Percentiles rank a stretch among this genome's conserved stretches.
These are phyloP conservation scores for Rhizoclosmatium globosum DNA, from an alignment of 192 early-diverging fungal species.

Conservation along the genomic window DNA sequence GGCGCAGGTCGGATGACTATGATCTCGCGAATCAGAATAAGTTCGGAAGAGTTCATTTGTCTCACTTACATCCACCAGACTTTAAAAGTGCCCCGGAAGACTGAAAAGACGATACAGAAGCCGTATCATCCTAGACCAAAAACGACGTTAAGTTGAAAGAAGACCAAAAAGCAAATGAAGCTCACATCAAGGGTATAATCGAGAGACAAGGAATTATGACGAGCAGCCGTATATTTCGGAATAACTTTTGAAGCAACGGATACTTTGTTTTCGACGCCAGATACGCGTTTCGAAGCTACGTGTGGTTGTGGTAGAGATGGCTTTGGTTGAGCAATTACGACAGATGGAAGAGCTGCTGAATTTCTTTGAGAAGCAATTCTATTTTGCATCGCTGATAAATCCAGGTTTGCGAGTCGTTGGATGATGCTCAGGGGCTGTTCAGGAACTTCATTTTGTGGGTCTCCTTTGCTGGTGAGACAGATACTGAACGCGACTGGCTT, in stretches of 20 bases:
- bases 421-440: conserved; percentile 10
- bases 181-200: neutral
- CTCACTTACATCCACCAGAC: neutral
- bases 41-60: neutral
- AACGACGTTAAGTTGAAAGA: too few species aligned
- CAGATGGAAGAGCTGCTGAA: too few species aligned
- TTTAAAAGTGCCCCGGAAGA: neutral
- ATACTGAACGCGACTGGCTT: neutral
- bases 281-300: neutral
- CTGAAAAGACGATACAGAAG: too few species aligned
- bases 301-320: neutral
- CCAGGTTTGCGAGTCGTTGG: conserved; percentile 17
- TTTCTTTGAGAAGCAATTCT: conserved; percentile 3
- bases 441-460: neutral
- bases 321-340: neutral
- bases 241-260: neutral
- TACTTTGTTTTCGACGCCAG: neutral
- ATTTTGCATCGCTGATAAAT: conserved; percentile 5
- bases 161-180: neutral
- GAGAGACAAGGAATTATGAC: neutral
- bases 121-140: too few species aligned
- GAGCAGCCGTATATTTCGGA: neutral
- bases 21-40: neutral
- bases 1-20: conserved; percentile 2
- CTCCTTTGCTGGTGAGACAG: neutral